Percentiles rank a stretch among this genome's conserved stretches.
Evolutionary conservation across 140 eudicot species (phyloP).

Genomic region (Anethum foeniculum): DNA sequence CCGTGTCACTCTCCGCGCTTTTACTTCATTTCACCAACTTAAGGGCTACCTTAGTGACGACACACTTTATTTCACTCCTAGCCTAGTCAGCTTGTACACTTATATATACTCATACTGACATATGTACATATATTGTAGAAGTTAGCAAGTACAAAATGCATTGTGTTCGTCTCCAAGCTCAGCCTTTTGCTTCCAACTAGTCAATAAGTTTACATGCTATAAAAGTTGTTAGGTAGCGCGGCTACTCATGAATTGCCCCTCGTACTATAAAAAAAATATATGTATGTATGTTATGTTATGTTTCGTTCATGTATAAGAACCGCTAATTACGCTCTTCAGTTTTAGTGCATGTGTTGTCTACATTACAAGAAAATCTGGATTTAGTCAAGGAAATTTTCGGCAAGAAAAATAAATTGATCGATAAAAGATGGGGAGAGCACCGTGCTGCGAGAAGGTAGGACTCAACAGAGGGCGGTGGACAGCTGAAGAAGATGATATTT

Average conservation of each 20-base stretch:
- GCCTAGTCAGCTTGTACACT: neutral
- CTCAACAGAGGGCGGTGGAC: slow-evolving; percentile 80
- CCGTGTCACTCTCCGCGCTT: slow-evolving; percentile 40
- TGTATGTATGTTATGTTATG: no score
- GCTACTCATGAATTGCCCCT: no score
- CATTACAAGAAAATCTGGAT: neutral
- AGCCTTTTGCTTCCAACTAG: neutral
- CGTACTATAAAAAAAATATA: no score
- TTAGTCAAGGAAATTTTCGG: neutral
- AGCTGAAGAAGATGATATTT: slow-evolving; percentile 56
- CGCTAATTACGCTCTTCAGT: no score
- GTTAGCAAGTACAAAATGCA: neutral
- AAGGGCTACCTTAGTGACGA: neutral
- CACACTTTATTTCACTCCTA: neutral
- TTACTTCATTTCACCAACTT: slow-evolving; percentile 3
- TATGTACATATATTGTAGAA: neutral
- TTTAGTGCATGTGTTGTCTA: no score
- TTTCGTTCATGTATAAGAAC: no score
- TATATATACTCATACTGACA: neutral
- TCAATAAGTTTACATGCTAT: neutral
- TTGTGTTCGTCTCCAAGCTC: neutral
- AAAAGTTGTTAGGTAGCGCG: neutral
- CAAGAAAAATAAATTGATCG: neutral
- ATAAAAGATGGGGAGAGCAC: slow-evolving; percentile 63
- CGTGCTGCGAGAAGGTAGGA: slow-evolving; percentile 87